Evolutionary conservation across 2,329 filamentous ascomycete species (phyloP), one percentile per base, ranked within the genome.

Genomic region (Lasiodiplodia hormozganensis): DNA sequence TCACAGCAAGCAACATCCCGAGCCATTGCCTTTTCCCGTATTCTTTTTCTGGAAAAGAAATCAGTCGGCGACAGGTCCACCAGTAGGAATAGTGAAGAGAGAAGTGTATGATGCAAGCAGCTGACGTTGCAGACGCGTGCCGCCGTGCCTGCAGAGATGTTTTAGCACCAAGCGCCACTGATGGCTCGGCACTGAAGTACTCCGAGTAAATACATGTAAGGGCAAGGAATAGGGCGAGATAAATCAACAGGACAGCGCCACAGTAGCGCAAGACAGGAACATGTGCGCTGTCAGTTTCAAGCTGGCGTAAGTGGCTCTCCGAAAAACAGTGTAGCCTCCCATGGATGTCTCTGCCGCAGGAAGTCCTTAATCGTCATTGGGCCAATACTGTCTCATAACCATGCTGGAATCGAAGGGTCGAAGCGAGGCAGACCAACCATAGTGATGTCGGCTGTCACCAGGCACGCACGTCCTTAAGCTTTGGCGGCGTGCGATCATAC

Each of bases 81-180:
- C 54, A 57, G 31, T 57, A 21, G 28, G 53, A 23, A 4, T 25
- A n/a, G 7, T 3, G n/a, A 57, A n/a, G 10, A 10, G 34, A 18
- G 18, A 40, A 21, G 7, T 12, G 8, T 3, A 11, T 31, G 18
- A 57, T 4, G 54, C 54, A 38, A 36, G 54, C 54, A 57, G 54
- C 54, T 49, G 57, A 60, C 57, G 36, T 43, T 60, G 57, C 57
- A 60, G 38, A 28, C 34, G 23, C 54, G 54, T 58, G 54, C 54
- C 40, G 28, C 57, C 38, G 57, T 47, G 57, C 57, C 57, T 47
- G 38, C 57, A 47, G 38, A 47, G 28, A 7, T 11, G 3, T 38
- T 10, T 10, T 23, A 53, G 28, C 16, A 18, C 23, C 23, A 23
- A 3, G 38, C 11, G 38, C 23, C 38, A 47, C 36, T 21, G 56